Base-by-base conservation (phyloP, 345 rosid genomes). In the Combretum micranthum region DNA sequence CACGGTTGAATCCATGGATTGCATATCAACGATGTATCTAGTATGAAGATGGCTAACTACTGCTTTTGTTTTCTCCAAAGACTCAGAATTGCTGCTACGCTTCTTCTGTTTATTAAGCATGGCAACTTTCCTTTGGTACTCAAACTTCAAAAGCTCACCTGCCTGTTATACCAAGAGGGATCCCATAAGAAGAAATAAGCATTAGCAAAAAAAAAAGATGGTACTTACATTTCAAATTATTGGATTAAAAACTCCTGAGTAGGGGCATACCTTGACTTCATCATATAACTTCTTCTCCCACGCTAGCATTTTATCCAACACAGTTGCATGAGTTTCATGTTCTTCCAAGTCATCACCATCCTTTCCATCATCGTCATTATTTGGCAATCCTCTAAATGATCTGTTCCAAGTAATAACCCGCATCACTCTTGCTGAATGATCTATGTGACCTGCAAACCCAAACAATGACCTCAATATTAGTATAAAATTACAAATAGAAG, bases 251-350 rank as follows among this genome's bases (percentile, higher is more conserved):
- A 52, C 44, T 1, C 15, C 13, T 4, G n/a, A 12, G 17, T 57
- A 11, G 51, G 13, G 32, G 47, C 74, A 60, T 65, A 93, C 99
- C 95, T 85, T 93, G 42, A 93, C 99, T 85, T 93, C 97, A 57
- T 93, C 97, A 55, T 87, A 93, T 50, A 93, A 94, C 84, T 90
- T 93, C 62, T 90, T 93, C 21, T 93, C 96, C 99, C 99, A 93
- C 4, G 97, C 99, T 50, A 90, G 76, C 83, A 93, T 78, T 65
- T 93, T 93, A 70, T 93, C 97, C 83, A 93, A 81, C 51, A 93
- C 88, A 26, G 96, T 85, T 46, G 99, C 99, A 66, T 89, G 97
- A 55, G 97, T 93, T 81, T 89, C 95, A 60, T 87, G 62, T 64
- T 83, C 96, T 55, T 82, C 97, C 0, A 74, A 66, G 62, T 87